Evolutionary conservation across 1,284 basidiomycete genomes (phyloP).

Genomic region (Pseudozyma sp.): DNA sequence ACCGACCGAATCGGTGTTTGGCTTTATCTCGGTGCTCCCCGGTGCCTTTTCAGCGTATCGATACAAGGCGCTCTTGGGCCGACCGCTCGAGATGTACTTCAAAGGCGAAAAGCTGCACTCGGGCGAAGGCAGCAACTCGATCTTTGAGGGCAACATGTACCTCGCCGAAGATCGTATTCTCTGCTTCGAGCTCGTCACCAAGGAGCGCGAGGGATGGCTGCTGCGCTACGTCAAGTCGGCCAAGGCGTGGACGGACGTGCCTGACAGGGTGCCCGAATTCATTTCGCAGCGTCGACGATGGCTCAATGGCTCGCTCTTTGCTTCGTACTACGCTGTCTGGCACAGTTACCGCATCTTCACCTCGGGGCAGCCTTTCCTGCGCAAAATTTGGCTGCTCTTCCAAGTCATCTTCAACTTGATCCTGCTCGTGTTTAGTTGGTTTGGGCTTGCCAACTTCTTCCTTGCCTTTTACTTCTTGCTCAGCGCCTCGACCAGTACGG

Average conservation of each 20-base stretch:
- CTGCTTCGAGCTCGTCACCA: conserved; percentile 64
- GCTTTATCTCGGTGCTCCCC: conserved; percentile 90
- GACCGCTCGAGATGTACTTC: conserved; percentile 91
- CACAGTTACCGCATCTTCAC: conserved; percentile 65
- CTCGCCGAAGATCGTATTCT: conserved; percentile 66
- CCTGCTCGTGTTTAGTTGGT: conserved; percentile 64
- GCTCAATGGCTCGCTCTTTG: conserved; percentile 67
- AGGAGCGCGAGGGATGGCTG: conserved; percentile 69
- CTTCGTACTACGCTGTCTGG: conserved; percentile 60
- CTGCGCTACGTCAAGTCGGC: conserved; percentile 65
- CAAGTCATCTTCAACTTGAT: conserved; percentile 65
- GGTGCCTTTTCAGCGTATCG: conserved; percentile 86
- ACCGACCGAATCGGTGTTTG: conserved; percentile 80
- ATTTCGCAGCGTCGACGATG: conserved; percentile 65
- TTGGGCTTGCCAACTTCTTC: conserved; percentile 60
- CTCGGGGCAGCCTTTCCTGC: conserved; percentile 56
- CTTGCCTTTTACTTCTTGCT: conserved; percentile 64
- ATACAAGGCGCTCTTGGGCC: conserved; percentile 87
- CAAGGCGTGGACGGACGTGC: conserved; percentile 66
- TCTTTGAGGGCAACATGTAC: conserved; percentile 67
- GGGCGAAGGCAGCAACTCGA: conserved; percentile 53
- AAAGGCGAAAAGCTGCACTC: conserved; percentile 79
- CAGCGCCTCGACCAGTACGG: conserved; percentile 37
- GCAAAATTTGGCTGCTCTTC: conserved; percentile 62
- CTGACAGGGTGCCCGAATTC: conserved; percentile 62